These are phyloP conservation scores for Solanum aculeatissimum DNA, from an alignment of 305 asterid species.

Conservation along the genomic window DNA sequence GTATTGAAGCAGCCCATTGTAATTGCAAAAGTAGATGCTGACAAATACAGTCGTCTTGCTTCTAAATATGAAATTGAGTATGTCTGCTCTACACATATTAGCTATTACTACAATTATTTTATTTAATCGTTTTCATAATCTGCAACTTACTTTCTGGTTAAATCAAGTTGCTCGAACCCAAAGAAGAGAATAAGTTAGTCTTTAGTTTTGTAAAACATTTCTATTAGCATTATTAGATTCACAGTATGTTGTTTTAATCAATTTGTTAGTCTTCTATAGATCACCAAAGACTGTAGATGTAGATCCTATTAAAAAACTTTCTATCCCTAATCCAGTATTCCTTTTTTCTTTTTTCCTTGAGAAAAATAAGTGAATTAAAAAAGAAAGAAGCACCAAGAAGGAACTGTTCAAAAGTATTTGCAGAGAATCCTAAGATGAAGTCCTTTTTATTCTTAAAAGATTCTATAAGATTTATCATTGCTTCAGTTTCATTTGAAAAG, in stretches of 20 bases:
- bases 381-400: not conserved
- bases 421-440: not conserved
- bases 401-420: not conserved
- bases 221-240: not conserved
- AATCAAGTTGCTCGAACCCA: not conserved
- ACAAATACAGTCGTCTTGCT: constrained; percentile 64
- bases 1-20: constrained; percentile 66
- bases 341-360: not conserved
- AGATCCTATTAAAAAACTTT: not conserved
- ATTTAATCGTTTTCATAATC: not conserved
- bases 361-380: not conserved
- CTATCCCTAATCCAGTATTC: not conserved
- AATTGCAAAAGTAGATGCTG: constrained; percentile 83
- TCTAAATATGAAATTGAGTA: constrained; percentile 75
- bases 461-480: not conserved
- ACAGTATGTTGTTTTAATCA: not conserved
- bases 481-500: not conserved
- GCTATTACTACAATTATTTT: not conserved
- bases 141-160: not conserved
- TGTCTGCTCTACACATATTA: constrained; percentile 10
- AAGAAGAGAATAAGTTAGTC: not conserved
- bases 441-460: not conserved
- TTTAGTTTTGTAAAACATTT: not conserved
- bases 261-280: not conserved
- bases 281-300: not conserved